These are phyloP conservation scores for Venturia pyrina DNA, from an alignment of 2,329 filamentous ascomycete genomes.

Conservation along the genomic window DNA sequence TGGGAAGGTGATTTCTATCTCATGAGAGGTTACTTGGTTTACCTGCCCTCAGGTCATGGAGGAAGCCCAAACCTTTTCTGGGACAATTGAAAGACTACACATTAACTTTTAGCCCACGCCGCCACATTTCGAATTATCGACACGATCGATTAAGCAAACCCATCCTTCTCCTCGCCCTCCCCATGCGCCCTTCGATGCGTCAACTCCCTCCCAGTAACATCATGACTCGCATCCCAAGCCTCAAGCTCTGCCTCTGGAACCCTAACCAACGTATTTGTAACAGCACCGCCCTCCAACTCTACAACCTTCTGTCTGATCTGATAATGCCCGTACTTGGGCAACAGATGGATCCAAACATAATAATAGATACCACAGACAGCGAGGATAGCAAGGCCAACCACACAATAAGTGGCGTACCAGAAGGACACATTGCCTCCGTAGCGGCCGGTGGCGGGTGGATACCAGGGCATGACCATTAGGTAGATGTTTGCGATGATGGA, in stretches of 20 bases:
- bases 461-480: conserved; percentile 33
- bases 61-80: no score
- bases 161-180: background rate
- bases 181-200: background rate
- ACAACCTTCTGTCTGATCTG: conserved; percentile 46
- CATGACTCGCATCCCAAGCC: conserved; percentile 50
- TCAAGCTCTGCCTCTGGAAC: conserved; percentile 41
- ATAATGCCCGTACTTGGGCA: conserved; percentile 46
- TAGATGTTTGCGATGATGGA: conserved; percentile 32
- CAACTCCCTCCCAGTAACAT: conserved; percentile 27
- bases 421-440: conserved; percentile 59
- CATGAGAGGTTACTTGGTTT: no score
- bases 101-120: no score
- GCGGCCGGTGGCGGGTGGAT: conserved; percentile 33
- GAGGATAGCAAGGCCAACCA: conserved; percentile 52
- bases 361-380: conserved; percentile 48
- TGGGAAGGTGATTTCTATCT: no score
- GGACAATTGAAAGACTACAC: no score
- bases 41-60: no score
- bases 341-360: conserved; percentile 44
- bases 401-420: conserved; percentile 62
- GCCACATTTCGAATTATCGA: background rate
- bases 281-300: conserved; percentile 38
- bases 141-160: background rate
- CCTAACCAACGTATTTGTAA: conserved; percentile 43